A percentile compares a stretch with the other conserved stretches of the same genome.
Evolutionary conservation across 1,284 basidiomycete genomes (phyloP).

Genomic region (Cystobasidiaceae sp.): DNA sequence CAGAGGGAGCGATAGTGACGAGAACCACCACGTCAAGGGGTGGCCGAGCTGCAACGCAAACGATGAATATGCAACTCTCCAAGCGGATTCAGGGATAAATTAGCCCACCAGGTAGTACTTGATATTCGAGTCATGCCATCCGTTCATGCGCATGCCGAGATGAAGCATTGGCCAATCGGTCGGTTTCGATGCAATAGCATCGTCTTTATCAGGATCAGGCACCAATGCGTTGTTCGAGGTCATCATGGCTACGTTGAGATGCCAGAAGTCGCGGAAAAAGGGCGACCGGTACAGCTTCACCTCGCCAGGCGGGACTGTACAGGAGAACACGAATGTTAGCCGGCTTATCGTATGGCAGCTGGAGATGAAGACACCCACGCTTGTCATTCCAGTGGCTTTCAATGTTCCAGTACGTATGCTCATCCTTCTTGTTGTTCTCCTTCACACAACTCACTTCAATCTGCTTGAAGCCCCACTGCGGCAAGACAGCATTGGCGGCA

Average conservation of each 20-base stretch:
- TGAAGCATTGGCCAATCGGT: slow-evolving; percentile 90
- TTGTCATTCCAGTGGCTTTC: slow-evolving; percentile 94
- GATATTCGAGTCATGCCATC: slow-evolving; percentile 79
- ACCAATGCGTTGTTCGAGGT: slow-evolving; percentile 97
- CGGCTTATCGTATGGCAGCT: not conserved
- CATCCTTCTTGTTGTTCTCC: slow-evolving; percentile 73
- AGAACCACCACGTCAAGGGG: slow-evolving; percentile 87
- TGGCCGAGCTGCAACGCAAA: slow-evolving; percentile 64
- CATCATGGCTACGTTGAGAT: slow-evolving; percentile 99
- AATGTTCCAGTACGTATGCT: slow-evolving; percentile 95
- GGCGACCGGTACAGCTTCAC: slow-evolving; percentile 80
- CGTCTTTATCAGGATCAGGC: slow-evolving; percentile 96
- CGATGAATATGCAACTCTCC: not conserved
- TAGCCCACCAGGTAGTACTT: slow-evolving; percentile 61
- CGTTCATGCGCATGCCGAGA: slow-evolving; percentile 90
- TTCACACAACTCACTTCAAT: slow-evolving; percentile 91
- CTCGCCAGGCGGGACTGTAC: slow-evolving; percentile 76
- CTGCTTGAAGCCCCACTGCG: slow-evolving; percentile 99
- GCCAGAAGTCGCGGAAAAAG: slow-evolving; percentile 95
- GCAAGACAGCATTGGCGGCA: slow-evolving; percentile 80
- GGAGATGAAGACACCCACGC: slow-evolving; percentile 54
- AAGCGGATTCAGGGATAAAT: not conserved
- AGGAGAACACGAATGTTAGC: slow-evolving; percentile 10
- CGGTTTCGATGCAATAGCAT: slow-evolving; percentile 87
- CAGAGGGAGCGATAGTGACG: slow-evolving; percentile 62